phyloP scores from a whole-genome alignment of 176 grass and related monocot genomes.

The Lolium perenne region DNA sequence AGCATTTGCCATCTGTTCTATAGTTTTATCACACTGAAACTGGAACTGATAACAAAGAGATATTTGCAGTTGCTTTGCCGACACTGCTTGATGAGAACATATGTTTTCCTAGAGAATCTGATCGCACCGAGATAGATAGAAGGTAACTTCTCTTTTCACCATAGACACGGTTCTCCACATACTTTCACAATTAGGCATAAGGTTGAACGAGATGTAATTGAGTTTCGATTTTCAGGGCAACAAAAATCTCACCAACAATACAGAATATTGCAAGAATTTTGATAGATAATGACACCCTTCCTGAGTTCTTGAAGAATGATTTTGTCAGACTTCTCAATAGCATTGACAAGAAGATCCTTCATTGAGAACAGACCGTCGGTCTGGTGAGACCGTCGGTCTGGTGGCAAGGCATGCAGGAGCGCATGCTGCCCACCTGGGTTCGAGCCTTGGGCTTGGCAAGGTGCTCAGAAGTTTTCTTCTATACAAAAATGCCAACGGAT shows the following conservation, averaged over 20 bases:
- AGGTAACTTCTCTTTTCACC: constrained; percentile 59
- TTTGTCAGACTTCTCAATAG: constrained; percentile 96
- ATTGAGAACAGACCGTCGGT: constrained; percentile 50
- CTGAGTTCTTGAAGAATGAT: constrained; percentile 93
- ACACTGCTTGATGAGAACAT: constrained; percentile 87
- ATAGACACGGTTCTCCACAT: background rate
- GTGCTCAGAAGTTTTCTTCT: too few species aligned
- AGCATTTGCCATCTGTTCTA: constrained; percentile 76
- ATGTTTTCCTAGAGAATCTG: constrained; percentile 83
- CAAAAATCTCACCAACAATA: constrained; percentile 71
- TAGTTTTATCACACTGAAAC: constrained; percentile 87
- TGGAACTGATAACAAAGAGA: constrained; percentile 79
- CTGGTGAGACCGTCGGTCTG: too few species aligned
- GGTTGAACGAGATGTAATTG: constrained; percentile 27
- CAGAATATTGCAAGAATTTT: constrained; percentile 79
- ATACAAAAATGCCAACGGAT: too few species aligned
- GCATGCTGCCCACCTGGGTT: too few species aligned
- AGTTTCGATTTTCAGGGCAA: constrained; percentile 63
- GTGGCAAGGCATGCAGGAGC: too few species aligned
- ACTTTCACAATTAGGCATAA: constrained; percentile 25
- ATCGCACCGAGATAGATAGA: constrained; percentile 62
- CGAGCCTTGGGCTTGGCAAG: too few species aligned
- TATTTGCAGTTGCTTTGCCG: constrained; percentile 89
- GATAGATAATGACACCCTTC: constrained; percentile 73
- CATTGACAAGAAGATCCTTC: constrained; percentile 92